These are phyloP conservation scores for Apiotrichum sp. DNA, from an alignment of 1,284 basidiomycete genomes.

Conservation along the genomic window DNA sequence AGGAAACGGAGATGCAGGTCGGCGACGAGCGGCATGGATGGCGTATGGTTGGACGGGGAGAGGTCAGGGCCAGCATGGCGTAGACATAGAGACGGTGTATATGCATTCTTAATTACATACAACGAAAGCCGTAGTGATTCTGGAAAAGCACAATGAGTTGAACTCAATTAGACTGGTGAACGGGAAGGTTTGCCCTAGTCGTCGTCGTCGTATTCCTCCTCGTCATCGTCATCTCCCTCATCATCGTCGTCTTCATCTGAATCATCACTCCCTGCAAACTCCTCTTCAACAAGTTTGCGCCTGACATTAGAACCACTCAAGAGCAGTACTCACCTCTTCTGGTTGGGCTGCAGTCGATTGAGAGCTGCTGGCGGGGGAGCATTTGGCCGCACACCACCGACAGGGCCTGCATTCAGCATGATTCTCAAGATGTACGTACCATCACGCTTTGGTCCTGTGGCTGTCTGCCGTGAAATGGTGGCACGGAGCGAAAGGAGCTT, in stretches of 20 bases:
- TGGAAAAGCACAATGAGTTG: too few species aligned
- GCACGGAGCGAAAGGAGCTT: constrained; percentile 7
- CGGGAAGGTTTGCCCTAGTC: background rate
- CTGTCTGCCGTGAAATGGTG: constrained; percentile 1
- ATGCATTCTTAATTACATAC: too few species aligned
- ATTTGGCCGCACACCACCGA: background rate
- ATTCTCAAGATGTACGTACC: background rate
- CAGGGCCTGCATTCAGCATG: background rate
- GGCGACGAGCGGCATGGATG: constrained; percentile 40
- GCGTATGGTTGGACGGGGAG: constrained; percentile 40
- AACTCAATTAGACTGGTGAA: too few species aligned
- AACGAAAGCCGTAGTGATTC: too few species aligned
- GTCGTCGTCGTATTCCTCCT: background rate
- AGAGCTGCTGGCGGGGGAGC: constrained; percentile 7
- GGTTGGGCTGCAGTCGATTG: constrained; percentile 14
- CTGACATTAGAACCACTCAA: constrained; percentile 1
- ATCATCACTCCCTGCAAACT: constrained; percentile 14
- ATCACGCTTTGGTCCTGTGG: constrained; percentile 4
- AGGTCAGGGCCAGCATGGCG: constrained; percentile 25
- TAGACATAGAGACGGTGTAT: background rate
- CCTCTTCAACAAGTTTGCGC: constrained; percentile 11
- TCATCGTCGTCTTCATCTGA: constrained; percentile 7
- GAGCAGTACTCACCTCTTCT: constrained; percentile 6
- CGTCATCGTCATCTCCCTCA: constrained; percentile 4
- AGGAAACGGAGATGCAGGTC: constrained; percentile 19